Conservation (phyloP, 345 rosid genomes). For the Eucalyptus microcorys region DNA sequence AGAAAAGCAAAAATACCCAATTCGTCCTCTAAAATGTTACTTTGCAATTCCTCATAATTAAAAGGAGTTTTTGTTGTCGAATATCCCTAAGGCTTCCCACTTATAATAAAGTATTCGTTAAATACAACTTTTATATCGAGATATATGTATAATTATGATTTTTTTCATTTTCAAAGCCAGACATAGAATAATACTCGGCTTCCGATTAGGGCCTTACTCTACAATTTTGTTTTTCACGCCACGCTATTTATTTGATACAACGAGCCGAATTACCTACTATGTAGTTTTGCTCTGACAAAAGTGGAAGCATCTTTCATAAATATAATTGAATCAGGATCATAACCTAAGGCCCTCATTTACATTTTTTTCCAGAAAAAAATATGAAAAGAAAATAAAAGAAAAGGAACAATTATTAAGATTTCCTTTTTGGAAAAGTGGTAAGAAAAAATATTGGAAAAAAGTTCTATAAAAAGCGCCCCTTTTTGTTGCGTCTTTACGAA, state of each 20-base stretch:
- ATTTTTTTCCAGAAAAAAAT: background rate
- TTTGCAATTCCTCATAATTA: background rate
- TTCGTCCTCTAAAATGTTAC: background rate
- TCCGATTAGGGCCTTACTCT: background rate
- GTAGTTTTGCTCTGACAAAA: background rate
- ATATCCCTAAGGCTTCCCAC: background rate
- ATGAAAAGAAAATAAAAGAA: background rate
- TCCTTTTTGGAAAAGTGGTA: background rate
- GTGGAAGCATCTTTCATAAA: background rate
- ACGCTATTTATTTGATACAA: background rate
- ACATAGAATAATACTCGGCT: background rate
- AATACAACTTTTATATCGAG: background rate
- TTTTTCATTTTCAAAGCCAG: background rate
- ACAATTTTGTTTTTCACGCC: background rate
- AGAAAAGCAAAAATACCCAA: background rate
- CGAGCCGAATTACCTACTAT: fast-evolving
- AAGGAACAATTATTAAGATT: background rate
- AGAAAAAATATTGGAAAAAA: background rate
- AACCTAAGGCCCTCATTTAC: background rate
- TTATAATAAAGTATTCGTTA: background rate
- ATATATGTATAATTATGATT: background rate
- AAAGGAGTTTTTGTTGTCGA: background rate
- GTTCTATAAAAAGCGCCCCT: background rate
- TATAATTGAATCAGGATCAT: background rate
- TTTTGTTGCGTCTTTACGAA: background rate